Percentiles rank a stretch among this genome's conserved stretches.
phyloP scores from a whole-genome alignment of 2,329 filamentous ascomycete species.

The Pyricularia grisea region DNA sequence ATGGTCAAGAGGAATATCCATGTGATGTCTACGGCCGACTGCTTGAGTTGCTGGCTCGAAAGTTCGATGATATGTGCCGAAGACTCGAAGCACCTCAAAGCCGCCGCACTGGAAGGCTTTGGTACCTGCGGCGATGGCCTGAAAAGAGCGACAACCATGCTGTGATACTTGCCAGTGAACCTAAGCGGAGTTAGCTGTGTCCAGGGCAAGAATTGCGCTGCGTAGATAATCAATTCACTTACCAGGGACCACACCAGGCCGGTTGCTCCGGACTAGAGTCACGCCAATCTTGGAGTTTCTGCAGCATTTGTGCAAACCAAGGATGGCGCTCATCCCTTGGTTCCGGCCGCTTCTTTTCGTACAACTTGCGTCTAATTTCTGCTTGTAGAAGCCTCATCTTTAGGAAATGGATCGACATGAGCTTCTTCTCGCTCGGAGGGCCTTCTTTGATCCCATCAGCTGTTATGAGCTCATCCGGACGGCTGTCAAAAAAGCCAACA shows the following conservation, averaged over 20 bases:
- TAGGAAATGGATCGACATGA: slow-evolving; percentile 85
- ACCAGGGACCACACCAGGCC: slow-evolving; percentile 72
- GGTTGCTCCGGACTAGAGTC: slow-evolving; percentile 64
- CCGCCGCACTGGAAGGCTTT: slow-evolving; percentile 70
- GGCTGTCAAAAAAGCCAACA: slow-evolving; percentile 73
- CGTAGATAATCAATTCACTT: slow-evolving; percentile 22
- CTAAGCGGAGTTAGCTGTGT: slow-evolving; percentile 24
- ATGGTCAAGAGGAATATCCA: slow-evolving; percentile 89
- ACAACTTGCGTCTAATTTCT: slow-evolving; percentile 77
- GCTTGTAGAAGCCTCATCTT: slow-evolving; percentile 83
- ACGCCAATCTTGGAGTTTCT: slow-evolving; percentile 72
- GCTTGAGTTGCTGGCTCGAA: slow-evolving; percentile 70
- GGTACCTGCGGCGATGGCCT: slow-evolving; percentile 89
- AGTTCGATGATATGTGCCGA: slow-evolving; percentile 74
- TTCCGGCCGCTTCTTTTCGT: slow-evolving; percentile 71
- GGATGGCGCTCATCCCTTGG: slow-evolving; percentile 74
- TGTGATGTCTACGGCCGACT: slow-evolving; percentile 70
- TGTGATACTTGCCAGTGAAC: slow-evolving; percentile 65
- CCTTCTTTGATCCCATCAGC: slow-evolving; percentile 63
- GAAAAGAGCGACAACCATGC: slow-evolving; percentile 81
- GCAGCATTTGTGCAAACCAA: slow-evolving; percentile 76
- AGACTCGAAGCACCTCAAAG: slow-evolving; percentile 73
- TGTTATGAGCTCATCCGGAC: slow-evolving; percentile 78
- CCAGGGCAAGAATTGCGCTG: neutral
- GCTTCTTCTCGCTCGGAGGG: slow-evolving; percentile 70